Percentiles rank a stretch among this genome's conserved stretches.
Evolutionary conservation across 768 basidiomycete genomes (phyloP).

Genomic region (Lactifluus echinatus): DNA sequence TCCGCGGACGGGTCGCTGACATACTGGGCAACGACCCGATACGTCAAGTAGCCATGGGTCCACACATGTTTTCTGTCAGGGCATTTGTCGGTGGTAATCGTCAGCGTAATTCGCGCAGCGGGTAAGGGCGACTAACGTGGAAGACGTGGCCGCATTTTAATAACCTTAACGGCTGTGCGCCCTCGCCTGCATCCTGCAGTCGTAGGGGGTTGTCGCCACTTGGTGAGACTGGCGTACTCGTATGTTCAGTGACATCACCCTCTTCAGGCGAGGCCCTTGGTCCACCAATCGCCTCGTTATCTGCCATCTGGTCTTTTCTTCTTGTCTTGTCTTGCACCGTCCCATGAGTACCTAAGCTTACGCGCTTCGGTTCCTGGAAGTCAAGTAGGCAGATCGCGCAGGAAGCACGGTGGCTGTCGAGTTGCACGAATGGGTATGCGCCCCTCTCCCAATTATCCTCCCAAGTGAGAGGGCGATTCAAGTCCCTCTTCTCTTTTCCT

Average conservation of each 20-base stretch:
- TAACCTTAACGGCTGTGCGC: slow-evolving; percentile 66
- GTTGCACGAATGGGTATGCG: slow-evolving; percentile 71
- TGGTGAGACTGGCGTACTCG: neutral
- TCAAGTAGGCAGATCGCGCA: slow-evolving; percentile 83
- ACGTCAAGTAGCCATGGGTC: slow-evolving; percentile 85
- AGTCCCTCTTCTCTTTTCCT: slow-evolving; percentile 6
- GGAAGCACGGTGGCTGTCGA: slow-evolving; percentile 75
- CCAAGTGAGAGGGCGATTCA: slow-evolving; percentile 44
- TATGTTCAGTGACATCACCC: slow-evolving; percentile 18
- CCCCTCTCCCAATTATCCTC: slow-evolving; percentile 71
- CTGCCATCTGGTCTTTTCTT: slow-evolving; percentile 1
- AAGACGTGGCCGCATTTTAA: slow-evolving; percentile 82
- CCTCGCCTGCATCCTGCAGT: slow-evolving; percentile 65
- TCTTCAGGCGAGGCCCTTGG: slow-evolving; percentile 28
- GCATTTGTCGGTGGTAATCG: neutral
- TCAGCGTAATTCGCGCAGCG: neutral
- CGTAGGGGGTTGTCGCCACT: slow-evolving; percentile 34
- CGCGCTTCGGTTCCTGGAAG: slow-evolving; percentile 61
- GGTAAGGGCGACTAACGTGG: slow-evolving; percentile 49
- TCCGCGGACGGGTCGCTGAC: slow-evolving; percentile 66
- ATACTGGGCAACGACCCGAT: slow-evolving; percentile 82
- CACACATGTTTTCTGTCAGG: slow-evolving; percentile 66
- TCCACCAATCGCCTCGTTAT: slow-evolving; percentile 26
- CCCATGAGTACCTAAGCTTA: slow-evolving; percentile 28
- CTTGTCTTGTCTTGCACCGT: slow-evolving; percentile 11